These are phyloP conservation scores for Elaeis oleifera DNA, from an alignment of 202 grass and related monocot species.

Conservation along the genomic window DNA sequence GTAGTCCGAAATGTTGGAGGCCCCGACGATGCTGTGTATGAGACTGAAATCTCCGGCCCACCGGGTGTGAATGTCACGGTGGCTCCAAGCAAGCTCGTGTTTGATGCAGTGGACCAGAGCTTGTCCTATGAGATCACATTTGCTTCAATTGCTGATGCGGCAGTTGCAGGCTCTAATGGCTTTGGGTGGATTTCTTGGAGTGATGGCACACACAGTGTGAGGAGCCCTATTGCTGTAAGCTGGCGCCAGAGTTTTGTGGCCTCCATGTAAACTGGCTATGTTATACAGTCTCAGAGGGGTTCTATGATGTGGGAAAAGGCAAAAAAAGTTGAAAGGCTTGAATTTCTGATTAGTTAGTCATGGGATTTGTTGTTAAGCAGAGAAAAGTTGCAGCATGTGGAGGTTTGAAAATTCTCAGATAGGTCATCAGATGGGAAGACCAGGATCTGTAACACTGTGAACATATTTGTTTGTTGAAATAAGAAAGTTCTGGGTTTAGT, in stretches of 20 bases:
- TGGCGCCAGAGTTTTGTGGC: conserved; percentile 20
- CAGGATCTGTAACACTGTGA: no score
- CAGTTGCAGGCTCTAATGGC: background rate
- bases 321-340: background rate
- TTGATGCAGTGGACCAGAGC: background rate
- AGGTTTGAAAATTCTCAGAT: no score
- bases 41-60: conserved; percentile 12
- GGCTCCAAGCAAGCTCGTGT: conserved; percentile 16
- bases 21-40: background rate
- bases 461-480: no score
- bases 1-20: conserved; percentile 25
- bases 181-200: conserved; percentile 38
- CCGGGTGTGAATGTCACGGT: conserved; percentile 30
- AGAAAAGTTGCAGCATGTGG: no score
- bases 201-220: conserved; percentile 23
- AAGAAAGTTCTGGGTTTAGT: no score
- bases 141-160: background rate
- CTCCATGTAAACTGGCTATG: conserved; percentile 15
- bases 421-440: no score
- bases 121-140: conserved; percentile 27
- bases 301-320: background rate
- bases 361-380: no score
- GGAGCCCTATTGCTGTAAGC: conserved; percentile 30
- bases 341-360: no score
- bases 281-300: background rate